phyloP scores from a whole-genome alignment of 306 rosid species.

The Astragalus glycyphyllos region DNA sequence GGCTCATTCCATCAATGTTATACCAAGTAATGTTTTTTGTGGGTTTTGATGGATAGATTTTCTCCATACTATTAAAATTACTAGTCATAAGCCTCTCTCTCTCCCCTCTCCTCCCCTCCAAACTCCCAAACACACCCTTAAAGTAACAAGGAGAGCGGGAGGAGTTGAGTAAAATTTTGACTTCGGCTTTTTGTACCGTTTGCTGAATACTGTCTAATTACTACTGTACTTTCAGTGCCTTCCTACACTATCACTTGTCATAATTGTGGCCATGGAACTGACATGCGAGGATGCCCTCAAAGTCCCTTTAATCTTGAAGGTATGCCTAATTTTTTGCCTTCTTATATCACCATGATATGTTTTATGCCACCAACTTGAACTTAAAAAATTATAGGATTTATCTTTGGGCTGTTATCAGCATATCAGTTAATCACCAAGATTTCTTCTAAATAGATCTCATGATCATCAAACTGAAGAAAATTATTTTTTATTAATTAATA shows the following conservation, averaged over 20 bases:
- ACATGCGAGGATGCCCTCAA: constrained; percentile 96
- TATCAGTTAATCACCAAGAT: background rate
- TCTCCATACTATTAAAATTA: too few relatives aligned
- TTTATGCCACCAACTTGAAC: background rate
- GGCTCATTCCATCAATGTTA: constrained; percentile 17
- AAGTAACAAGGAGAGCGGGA: background rate
- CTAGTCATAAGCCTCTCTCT: too few relatives aligned
- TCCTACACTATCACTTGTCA: constrained; percentile 74
- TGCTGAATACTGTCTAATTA: constrained; percentile 16
- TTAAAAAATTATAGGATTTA: constrained; percentile 1
- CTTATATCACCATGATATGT: constrained; percentile 11
- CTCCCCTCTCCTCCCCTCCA: too few relatives aligned
- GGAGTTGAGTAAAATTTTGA: background rate
- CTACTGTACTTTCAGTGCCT: constrained; percentile 71
- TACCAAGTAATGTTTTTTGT: background rate
- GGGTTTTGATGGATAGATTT: background rate
- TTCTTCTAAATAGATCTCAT: constrained; percentile 24
- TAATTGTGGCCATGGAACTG: constrained; percentile 94
- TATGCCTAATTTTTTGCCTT: constrained; percentile 35
- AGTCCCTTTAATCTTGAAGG: constrained; percentile 77
- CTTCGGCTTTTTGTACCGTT: background rate
- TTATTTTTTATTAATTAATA: background rate
- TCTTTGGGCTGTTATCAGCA: constrained; percentile 18
- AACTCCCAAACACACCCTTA: too few relatives aligned
- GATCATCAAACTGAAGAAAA: background rate